A percentile compares a stretch with the other conserved stretches of the same genome.
Evolutionary conservation across 768 basidiomycete species (phyloP).

Genomic region (Termitomyces sp.): DNA sequence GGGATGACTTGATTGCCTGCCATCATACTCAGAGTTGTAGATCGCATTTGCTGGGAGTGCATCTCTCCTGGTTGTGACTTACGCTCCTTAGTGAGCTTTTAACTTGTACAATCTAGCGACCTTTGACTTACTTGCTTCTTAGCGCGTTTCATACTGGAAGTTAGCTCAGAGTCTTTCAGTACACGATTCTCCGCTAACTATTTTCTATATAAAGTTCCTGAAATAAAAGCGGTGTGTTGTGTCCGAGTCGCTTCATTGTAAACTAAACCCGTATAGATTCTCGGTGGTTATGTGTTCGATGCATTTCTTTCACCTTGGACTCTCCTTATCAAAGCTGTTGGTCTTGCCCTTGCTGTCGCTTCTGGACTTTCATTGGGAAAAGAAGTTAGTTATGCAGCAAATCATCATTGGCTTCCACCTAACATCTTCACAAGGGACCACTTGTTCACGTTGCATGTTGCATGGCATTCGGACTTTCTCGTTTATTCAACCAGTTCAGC

Average conservation of each 20-base stretch:
- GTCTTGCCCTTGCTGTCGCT: conserved; percentile 79
- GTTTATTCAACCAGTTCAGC: conserved; percentile 66
- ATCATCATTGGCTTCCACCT: not conserved
- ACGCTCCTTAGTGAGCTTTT: conserved; percentile 63
- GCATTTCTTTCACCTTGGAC: conserved; percentile 86
- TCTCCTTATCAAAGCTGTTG: conserved; percentile 78
- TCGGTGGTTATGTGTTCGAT: conserved; percentile 84
- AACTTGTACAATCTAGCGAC: not conserved
- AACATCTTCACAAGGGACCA: conserved; percentile 50
- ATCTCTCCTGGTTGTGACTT: conserved; percentile 57
- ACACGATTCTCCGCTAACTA: not conserved
- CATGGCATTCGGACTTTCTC: conserved; percentile 67
- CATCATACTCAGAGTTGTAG: conserved; percentile 26
- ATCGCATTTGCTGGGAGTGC: conserved; percentile 61
- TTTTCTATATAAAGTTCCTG: conserved; percentile 49
- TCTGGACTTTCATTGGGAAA: conserved; percentile 84
- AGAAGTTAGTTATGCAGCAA: conserved; percentile 49
- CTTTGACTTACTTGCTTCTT: conserved; percentile 5
- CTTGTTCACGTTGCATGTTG: conserved; percentile 85
- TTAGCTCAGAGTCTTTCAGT: conserved; percentile 29
- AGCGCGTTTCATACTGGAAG: conserved; percentile 82
- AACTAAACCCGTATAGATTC: conserved; percentile 42
- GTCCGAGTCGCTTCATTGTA: not conserved
- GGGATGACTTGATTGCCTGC: not conserved
- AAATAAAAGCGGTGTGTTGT: conserved; percentile 66